These are phyloP conservation scores for Starmerella ratchasimensis DNA, from an alignment of 805 yeast genomes.

Conservation along the genomic window DNA sequence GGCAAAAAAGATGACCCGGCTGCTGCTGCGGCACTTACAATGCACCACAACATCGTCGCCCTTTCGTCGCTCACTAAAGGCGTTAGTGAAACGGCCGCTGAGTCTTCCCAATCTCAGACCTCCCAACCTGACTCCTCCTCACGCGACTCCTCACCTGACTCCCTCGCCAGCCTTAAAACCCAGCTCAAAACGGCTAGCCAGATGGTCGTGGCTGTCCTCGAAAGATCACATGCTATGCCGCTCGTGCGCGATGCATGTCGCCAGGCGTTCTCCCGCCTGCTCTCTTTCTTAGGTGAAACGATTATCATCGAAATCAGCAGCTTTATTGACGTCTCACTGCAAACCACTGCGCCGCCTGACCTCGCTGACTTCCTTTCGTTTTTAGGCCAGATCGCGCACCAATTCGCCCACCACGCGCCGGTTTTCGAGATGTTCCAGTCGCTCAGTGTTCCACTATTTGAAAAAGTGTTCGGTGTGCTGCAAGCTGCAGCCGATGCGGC, in stretches of 20 bases:
- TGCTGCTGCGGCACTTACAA: slow-evolving; percentile 35
- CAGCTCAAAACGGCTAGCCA: slow-evolving; percentile 60
- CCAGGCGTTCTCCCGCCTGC: slow-evolving; percentile 74
- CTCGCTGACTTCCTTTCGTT: slow-evolving; percentile 72
- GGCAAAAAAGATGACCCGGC: slow-evolving; percentile 22
- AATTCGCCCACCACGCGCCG: slow-evolving; percentile 48
- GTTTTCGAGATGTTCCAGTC: slow-evolving; percentile 64
- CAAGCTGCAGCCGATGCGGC: slow-evolving; percentile 18
- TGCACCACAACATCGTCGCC: slow-evolving; percentile 78
- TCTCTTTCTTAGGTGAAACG: slow-evolving; percentile 50
- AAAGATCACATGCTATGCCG: slow-evolving; percentile 52
- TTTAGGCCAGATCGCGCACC: slow-evolving; percentile 76
- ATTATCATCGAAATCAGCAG: slow-evolving; percentile 45
- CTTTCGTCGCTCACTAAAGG: slow-evolving; percentile 86
- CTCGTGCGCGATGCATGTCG: slow-evolving; percentile 72
- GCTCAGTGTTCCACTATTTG: slow-evolving; percentile 58
- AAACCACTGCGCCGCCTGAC: slow-evolving; percentile 48
- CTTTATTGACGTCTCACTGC: slow-evolving; percentile 54
- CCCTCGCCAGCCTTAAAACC: slow-evolving; percentile 27
- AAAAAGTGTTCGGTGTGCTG: slow-evolving; percentile 44
- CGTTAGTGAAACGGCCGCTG: slow-evolving; percentile 36
- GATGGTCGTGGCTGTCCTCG: slow-evolving; percentile 71
- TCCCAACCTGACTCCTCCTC: no score
- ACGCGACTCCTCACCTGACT: neutral
- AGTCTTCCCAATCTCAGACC: no score